Conservation (phyloP, 2,329 filamentous ascomycete genomes). For the Allantophomopsis cytisporea region DNA sequence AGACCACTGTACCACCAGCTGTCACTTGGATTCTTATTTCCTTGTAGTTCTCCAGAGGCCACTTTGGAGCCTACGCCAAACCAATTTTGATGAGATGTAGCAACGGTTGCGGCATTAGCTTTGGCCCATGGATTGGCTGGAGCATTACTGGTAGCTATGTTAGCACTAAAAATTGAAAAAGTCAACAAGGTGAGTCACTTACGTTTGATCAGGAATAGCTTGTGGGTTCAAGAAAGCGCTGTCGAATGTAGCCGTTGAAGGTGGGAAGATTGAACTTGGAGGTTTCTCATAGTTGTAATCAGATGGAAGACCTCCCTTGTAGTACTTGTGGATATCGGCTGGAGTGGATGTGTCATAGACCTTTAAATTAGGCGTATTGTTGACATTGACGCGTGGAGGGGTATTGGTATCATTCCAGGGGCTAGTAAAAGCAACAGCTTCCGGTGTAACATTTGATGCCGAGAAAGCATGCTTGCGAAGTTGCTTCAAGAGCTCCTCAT, state of each 20-base stretch:
- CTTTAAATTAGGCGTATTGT: background rate
- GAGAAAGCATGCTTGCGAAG: background rate
- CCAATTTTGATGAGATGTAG: no score
- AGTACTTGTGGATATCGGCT: background rate
- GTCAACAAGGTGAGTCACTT: no score
- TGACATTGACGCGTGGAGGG: no score
- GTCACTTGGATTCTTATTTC: background rate
- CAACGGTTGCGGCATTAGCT: no score
- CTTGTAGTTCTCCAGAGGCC: no score
- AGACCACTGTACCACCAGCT: background rate
- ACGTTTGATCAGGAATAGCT: no score
- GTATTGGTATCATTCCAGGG: background rate
- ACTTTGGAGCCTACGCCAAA: no score
- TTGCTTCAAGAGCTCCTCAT: background rate
- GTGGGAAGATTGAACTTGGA: no score
- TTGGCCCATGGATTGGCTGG: background rate
- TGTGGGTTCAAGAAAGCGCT: no score
- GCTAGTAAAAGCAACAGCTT: background rate
- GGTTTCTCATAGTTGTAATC: background rate
- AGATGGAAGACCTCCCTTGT: background rate
- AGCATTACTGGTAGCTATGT: background rate
- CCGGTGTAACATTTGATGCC: background rate
- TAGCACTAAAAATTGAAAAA: background rate
- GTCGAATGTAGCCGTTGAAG: no score
- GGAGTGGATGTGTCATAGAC: background rate